Evolutionary conservation across 768 basidiomycete genomes (phyloP), one percentile per base, ranked within the genome.

Genomic region (Ramaria sp.): DNA sequence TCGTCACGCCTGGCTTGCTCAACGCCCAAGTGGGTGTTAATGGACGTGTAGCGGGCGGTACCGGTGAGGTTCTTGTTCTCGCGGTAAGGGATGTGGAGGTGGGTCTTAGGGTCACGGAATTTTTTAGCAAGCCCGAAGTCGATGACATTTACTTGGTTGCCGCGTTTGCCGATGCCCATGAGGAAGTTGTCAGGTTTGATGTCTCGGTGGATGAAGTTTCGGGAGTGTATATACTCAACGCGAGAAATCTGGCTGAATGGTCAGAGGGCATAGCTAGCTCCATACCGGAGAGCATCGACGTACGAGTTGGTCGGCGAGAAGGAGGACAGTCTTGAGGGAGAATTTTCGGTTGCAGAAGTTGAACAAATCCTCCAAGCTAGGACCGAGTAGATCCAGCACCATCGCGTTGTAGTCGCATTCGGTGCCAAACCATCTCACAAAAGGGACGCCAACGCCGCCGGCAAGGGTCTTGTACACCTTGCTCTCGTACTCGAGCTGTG

Each of bases 51-150:
- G 57, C 96, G 91, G 61, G 95, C 95, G 27, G 96, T 99, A 62
- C 95, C 95, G 0, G 95, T 99, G 64, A 99, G 72, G 69, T 98
- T 99, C 89, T 99, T 99, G 83, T 99, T 99, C 84, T 99, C 95
- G 64, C 95, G 81, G 80, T 99, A 99, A 9, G 96, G 96, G 64
- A 99, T 99, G 71, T 99, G 96, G 39, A 99, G 83, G 69, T 98
- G 96, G 59, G 96, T 99, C 84, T 97, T 98, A 31, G 96, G 94
- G 75, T 99, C 96, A 60, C 96, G 84, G 81, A 94, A 99, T 78
- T 99, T 99, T 82, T 98, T 99, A 30, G 96, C 96, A 48, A 99
- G 81, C 76, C 96, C 92, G 56, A 96, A 96, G 68, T 96, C 93
- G 69, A 57, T 91, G 63, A 97, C 90, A 65, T 99, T 99, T 75